Conservation (phyloP, 768 basidiomycete species). For the Lentinula guzmanii region DNA sequence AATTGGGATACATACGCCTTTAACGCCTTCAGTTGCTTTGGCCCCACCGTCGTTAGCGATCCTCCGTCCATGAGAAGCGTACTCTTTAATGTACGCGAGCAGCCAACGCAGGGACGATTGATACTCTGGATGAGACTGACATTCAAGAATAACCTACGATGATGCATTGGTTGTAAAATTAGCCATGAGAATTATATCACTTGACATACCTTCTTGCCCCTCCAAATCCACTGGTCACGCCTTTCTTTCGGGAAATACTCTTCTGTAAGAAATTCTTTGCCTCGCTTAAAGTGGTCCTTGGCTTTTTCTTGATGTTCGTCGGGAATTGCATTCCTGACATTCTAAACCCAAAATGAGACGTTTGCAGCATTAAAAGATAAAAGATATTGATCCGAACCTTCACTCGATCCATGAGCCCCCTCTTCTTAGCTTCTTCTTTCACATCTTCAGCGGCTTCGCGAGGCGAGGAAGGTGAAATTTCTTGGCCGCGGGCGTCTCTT, state of each 20-base stretch:
- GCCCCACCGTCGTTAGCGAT: slow-evolving; percentile 16
- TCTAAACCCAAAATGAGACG: slow-evolving; percentile 16
- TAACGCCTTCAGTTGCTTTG: slow-evolving; percentile 10
- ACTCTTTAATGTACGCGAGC: slow-evolving; percentile 55
- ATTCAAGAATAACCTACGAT: slow-evolving; percentile 73
- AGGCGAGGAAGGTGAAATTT: background rate
- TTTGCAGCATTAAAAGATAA: slow-evolving; percentile 17
- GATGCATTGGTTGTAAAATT: background rate
- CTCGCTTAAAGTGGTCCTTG: slow-evolving; percentile 47
- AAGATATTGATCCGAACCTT: slow-evolving; percentile 9
- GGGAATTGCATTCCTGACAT: slow-evolving; percentile 42
- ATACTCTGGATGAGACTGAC: slow-evolving; percentile 89
- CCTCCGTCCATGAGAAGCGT: slow-evolving; percentile 43
- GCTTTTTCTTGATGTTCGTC: slow-evolving; percentile 60
- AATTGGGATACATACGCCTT: slow-evolving; percentile 17
- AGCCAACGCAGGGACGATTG: slow-evolving; percentile 78
- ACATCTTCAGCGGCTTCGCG: slow-evolving; percentile 1
- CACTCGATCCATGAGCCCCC: slow-evolving; percentile 21
- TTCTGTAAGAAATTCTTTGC: slow-evolving; percentile 65
- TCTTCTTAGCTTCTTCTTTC: background rate
- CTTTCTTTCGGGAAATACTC: slow-evolving; percentile 90
- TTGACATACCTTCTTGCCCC: slow-evolving; percentile 73
- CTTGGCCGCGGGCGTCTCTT: background rate
- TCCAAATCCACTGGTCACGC: slow-evolving; percentile 88
- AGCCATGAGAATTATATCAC: background rate